Base-by-base conservation (phyloP, 1,139 yeast species). In the Lizanozyma gosingica region DNA sequence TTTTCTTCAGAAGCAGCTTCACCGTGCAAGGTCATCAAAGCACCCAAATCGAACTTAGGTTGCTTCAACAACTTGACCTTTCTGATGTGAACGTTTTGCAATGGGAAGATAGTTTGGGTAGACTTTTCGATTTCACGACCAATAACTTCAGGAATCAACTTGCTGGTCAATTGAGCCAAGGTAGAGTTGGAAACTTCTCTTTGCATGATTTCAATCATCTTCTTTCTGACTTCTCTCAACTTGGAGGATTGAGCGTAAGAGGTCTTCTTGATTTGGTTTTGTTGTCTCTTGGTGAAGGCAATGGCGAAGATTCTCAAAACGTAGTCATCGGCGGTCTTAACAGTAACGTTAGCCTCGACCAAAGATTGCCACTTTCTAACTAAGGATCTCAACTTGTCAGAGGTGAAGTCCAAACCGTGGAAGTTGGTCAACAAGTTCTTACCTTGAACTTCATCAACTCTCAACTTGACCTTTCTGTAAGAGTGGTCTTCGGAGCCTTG, bases 361-460 rank as follows among this genome's bases (percentile, higher is more conserved):
- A 70, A 65, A 41, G 75, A 69, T 65, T 70, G 76, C 76, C 76
- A 70, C 56, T 70, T 70, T 66, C 74, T 67, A 42, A 70, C 76
- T 58, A 70, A 67, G 38, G 75, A 69, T 66, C 75, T 67, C 52
- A 70, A 60, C 59, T 70, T 70, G 59, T 70, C 76, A 43, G 72
- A 56, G 51, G 75, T 70, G 60, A 70, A 69, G 60, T 67, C 71
- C 54, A 70, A 58, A 46, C 75, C 76, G 59, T 70, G 74, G 69
- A 70, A 70, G 69, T 70, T 70, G 64, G 76, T 70, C 58, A 70
- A 68, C 59, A 70, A 67, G 65, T 70, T 69, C 62, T 70, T 70
- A 60, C 75, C 75, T 60, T 70, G 73, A 43, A 70, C 76, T 62
- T 70, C 76, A 51, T 70, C 76, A 47, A 69, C 75, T 69, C 76